Base-by-base conservation (phyloP, 164 flowering plant genomes). In the Berberis vulgaris region DNA sequence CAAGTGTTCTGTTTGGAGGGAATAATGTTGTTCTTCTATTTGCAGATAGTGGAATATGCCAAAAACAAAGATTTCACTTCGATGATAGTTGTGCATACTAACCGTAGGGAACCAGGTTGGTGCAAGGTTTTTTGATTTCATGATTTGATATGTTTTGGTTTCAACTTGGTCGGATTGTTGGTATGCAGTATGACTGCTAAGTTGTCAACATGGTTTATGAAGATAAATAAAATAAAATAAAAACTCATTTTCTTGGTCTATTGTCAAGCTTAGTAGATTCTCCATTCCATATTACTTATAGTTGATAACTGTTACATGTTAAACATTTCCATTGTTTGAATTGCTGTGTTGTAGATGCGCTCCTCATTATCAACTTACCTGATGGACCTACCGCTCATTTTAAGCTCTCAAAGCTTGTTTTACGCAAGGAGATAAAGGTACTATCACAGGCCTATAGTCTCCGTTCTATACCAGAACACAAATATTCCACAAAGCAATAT, bases 331-430 rank as follows among this genome's bases (percentile, higher is more conserved):
- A 8, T 47, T 41, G 39, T 2, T 10, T 58, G 67, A 43, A 2
- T 62, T 71, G 64, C 9, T 58, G 67, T 49, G 2, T 62, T 71
- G 64, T 63, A 88, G 99, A 94, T 85, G 97, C 91, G 65, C 86
- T 91, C 3, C 61, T 88, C 57, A 65, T 91, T 45, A 83, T 91
- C 65, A 84, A 83, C 62, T 78, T 94, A 71, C 99, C 99, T 52
- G 72, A 81, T 72, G 97, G 99, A 44, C 99, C 99, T 63, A 91
- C 97, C 54, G 99, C 96, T 9, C 96, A 89, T 79, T 94, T 94
- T 76, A 94, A 89, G 79, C 88, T 94, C 49, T 82, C 99, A 38
- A 86, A 71, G 6, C 93, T 94, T 59, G 88, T 84, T 64, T 73
- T 94, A 60, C 87, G 91, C 46, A 89, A 85, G 79, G 96, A 94